Base-by-base conservation (phyloP, 345 rosid genomes). In the Moricandia arvensis region DNA sequence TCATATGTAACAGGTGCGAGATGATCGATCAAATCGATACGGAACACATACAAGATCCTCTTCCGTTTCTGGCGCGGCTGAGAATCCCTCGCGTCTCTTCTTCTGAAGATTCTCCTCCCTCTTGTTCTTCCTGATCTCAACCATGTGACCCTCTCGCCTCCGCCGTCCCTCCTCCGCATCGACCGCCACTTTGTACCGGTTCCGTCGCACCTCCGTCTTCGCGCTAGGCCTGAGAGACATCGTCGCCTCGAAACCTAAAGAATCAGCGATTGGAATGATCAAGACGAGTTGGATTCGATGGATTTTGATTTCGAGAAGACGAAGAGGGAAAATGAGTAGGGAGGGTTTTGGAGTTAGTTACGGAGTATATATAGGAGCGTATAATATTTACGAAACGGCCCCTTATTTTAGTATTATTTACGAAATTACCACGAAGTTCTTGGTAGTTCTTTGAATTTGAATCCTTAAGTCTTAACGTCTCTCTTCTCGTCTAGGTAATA, bases 41-140 rank as follows among this genome's bases (percentile, higher is more conserved):
- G 45, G 11, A 11, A 4, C 2, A 38, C 45, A 38, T 4, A 38
- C 9, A 10, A 63, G 71, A 81, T 83, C 55, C 11, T 72, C 54
- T 66, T 66, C 67, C 45, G 78, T 7, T 53, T 75, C 77, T 71
- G 80, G 15, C 0, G 83, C 1, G 67, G 91, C 7, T 62, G 79
- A 79, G 24, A 86, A 62, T 2, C 87, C 91, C 45, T 91, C 92
- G 24, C 94, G 91, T 10, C 94, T 83, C 81, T 85, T 91, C 85
- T 91, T 91, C 79, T 81, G 89, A 8, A 91, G 76, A 80, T 82
- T 89, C 72, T 91, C 97, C 59, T 91, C 94, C 59, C 97, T 77
- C 58, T 86, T 86, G 35, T 82, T 91, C 88, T 91, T 91, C 71
- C 94, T 83, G 86, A 89, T 91, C 91, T 91, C 94, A 45, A 91